phyloP scores from a whole-genome alignment of 306 rosid genomes.

The Neltuma alba region DNA sequence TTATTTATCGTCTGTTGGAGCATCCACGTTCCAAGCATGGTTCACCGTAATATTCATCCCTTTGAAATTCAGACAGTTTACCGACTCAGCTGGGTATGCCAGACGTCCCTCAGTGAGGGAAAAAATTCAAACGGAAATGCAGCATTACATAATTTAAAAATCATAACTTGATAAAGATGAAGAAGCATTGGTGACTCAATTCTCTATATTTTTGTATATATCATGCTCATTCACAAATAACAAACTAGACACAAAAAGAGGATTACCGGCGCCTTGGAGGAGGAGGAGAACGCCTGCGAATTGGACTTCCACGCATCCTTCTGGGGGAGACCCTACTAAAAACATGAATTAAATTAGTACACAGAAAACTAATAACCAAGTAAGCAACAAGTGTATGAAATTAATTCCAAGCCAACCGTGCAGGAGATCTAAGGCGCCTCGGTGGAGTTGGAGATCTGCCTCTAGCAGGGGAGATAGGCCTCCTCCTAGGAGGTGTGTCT shows the following conservation, averaged over 20 bases:
- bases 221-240: neutral
- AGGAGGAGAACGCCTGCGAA: conserved; percentile 90
- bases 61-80: neutral
- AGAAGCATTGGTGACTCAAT: neutral
- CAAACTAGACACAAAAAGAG: neutral
- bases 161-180: neutral
- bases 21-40: neutral
- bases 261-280: conserved; percentile 91
- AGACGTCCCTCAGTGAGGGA: neutral
- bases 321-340: conserved; percentile 63
- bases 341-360: conserved; percentile 22
- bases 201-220: neutral
- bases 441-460: conserved; percentile 86
- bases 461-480: conserved; percentile 80
- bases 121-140: neutral
- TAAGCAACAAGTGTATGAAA: conserved; percentile 5
- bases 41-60: neutral
- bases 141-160: neutral
- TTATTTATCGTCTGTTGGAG: neutral
- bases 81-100: neutral
- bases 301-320: conserved; percentile 90
- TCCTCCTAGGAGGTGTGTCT: conserved; percentile 84
- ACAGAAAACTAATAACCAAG: neutral
- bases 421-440: conserved; percentile 85
- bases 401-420: conserved; percentile 54